Base-by-base conservation (phyloP, 768 basidiomycete genomes). In the Guyanaporus albipodus region DNA sequence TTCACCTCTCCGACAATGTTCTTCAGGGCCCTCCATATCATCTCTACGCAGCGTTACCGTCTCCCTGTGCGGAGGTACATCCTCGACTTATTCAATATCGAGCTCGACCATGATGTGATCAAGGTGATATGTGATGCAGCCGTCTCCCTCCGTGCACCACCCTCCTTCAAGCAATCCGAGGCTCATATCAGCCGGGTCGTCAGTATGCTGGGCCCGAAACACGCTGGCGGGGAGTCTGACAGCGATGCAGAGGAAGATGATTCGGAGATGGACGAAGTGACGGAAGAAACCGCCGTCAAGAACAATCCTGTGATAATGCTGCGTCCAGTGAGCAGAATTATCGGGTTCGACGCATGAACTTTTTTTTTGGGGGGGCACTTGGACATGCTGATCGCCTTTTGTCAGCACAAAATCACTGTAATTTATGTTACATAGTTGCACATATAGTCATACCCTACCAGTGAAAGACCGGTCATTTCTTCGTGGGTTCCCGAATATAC, bases 11-110 rank as follows among this genome's bases (percentile, higher is more conserved):
- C 87, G 0, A 69, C 79, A 4, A 77, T 93, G 63, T 84, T 89
- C 60, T 92, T 84, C 66, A 83, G 94, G 32, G 91, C 85, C 1
- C 73, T 97, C 29, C 86, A 91, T 43, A 82, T 87, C 43, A 85
- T 99, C 47, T 93, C 91, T 2, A 86, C 85, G 1, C 88, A 90
- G 49, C 84, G 89, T 49, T 97, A 91, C 66, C 87, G 93, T 22
- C 78, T 93, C 8, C 91, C 94, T 14, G 93, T 96, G 48, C 82
- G 95, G 37, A 78, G 90, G 46, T 98, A 93, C 64, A 85, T 98
- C 53, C 67, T 97, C 49, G 95, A 99, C 49, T 74, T 97, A 6
- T 99, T 99, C 74, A 87, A 85, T 58, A 70, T 94, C 42, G 84
- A 87, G 32, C 68, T 96, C 42, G 80, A 88, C 54, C 70, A 72